Evolutionary conservation across 2,329 filamentous ascomycete genomes (phyloP), one percentile per base, ranked within the genome.

Genomic region (Fusarium guadeloupense): DNA sequence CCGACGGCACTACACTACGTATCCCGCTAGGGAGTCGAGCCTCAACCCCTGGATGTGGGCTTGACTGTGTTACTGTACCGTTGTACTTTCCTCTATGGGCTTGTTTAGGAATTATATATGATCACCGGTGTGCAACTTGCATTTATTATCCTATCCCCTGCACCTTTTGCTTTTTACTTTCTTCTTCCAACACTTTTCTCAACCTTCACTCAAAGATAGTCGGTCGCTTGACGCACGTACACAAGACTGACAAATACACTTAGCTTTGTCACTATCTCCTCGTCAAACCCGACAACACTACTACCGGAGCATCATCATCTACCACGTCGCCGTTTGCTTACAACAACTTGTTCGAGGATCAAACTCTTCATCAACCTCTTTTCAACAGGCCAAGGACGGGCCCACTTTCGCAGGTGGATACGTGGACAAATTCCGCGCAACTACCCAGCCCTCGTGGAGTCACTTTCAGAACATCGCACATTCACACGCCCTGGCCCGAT

Each of bases 71-170:
- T 56, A 69, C 62, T 45, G 49, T 53, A 57, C 59, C 54, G 58
- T 59, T 53, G 49, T 51, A 59, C 44, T 46, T 54, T 60, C 64
- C 53, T 45, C 37, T 69, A 51, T 51, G 53, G 42, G 48, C 56
- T 58, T 64, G 62, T 55, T 62, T 68, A 58, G 62, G 49, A 48
- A 60, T 66, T 67, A 71, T 68, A 71, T 69, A 66, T 69, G 67
- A 61, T 66, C 28, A 62, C 58, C 39, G 55, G 61, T 54, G 54
- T 49, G 60, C 57, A 54, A 46, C 45, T 55, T 56, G 31, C 23
- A 48, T 51, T 31, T 41, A 38, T 45, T n/a, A n/a, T n/a, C n/a
- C 28, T 26, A 16, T 51, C 12, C 49, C 45, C 51, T 61, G 30
- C 50, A 43, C 33, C 19, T 53, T 50, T 48, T 59, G 38, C 19